Evolutionary conservation across 2,329 filamentous ascomycete species (phyloP).

Genomic region (Epichloe scottii): DNA sequence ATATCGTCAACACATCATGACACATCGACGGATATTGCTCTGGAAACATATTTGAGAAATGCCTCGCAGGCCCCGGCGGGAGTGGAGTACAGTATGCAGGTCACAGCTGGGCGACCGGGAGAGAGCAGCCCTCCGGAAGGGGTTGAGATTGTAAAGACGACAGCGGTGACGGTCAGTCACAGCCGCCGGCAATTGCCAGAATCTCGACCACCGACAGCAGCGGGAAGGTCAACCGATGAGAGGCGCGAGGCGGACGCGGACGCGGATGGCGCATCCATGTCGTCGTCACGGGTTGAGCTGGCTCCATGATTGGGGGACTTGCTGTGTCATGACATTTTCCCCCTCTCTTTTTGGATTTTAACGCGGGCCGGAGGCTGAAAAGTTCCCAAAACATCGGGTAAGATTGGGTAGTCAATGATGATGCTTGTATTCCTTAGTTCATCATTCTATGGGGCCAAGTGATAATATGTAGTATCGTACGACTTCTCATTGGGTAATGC

Average conservation of each 20-base stretch:
- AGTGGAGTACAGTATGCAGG: conserved; percentile 1
- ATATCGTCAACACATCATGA: not conserved
- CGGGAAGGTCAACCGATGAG: not conserved
- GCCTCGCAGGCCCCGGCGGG: not conserved
- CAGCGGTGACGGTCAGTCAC: conserved; percentile 3
- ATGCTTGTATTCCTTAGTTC: no score
- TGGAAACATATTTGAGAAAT: not conserved
- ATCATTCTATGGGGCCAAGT: no score
- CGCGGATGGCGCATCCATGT: not conserved
- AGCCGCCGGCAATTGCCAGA: not conserved
- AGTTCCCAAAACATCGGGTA: no score
- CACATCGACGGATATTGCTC: conserved; percentile 1
- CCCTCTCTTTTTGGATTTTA: no score
- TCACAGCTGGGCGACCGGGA: not conserved
- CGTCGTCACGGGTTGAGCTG: not conserved
- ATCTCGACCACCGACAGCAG: not conserved
- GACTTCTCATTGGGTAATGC: no score
- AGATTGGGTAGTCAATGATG: no score
- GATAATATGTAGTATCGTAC: no score
- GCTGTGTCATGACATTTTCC: no score
- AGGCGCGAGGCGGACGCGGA: not conserved
- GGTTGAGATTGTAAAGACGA: conserved; percentile 2
- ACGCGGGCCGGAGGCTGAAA: no score
- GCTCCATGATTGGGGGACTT: not conserved
- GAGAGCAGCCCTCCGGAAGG: not conserved